Evolutionary conservation across 208 protist species (phyloP), one percentile per base, ranked within the genome.

Genomic region (Leishmania guyanensis): DNA sequence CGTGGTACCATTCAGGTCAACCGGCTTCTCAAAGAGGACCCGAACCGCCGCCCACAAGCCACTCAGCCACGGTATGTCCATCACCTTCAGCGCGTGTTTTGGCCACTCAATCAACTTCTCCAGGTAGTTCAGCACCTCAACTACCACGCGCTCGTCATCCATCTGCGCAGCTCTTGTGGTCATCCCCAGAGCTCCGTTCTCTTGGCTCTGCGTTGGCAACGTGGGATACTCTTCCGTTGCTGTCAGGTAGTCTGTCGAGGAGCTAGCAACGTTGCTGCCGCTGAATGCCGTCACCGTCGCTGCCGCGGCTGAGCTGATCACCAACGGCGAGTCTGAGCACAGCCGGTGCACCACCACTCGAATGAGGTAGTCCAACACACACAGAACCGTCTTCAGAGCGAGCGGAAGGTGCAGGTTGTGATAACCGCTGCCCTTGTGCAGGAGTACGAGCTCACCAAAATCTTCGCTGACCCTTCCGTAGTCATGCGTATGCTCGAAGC

Each of bases 31-130:
- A 70, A 95, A 71, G 53, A 95, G 86, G 8, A 85, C 82, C 36
- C 82, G 75, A 48, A 94, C 86, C 20, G 91, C 89, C n/a, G 36
- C 66, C 92, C 93, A 97, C 60, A 98, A 82, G 82, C 93, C 96
- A 16, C 85, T 84, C n/a, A 98, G 84, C 93, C 95, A 98, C 43
- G 87, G 86, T 71, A 89, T 88, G 48, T 78, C 81, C 48, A 95
- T 83, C 51, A 98, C 86, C 62, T 86, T 89, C 75, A 88, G 75
- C 14, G 81, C 92, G 84, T 95, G 96, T 62, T 84, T 80, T 33
- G 82, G 75, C 72, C 92, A 83, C 78, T 95, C 95, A 26, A 94
- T 84, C 72, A 98, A 86, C 83, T 94, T 95, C 77, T 96, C 92
- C 17, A 98, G 77, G 84, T 97, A 93, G 70, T 64, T 83, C 5